Evolutionary conservation across 225 moss, liverwort and hornwort genomes (phyloP), one percentile per base, ranked within the genome.

Genomic region (Physcomitrium patens): DNA sequence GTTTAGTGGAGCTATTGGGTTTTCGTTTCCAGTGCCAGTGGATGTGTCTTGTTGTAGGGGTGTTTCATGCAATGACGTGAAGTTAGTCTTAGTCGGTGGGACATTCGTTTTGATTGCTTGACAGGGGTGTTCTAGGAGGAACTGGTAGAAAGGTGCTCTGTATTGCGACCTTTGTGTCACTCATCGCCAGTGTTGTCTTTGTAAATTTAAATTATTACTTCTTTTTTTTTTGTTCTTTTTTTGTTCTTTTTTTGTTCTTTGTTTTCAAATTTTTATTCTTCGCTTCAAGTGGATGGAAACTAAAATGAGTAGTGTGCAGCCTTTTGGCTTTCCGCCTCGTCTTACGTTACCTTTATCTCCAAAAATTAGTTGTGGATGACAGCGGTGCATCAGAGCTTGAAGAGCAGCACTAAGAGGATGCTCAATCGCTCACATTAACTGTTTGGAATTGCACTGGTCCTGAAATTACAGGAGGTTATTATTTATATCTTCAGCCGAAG

Each of bases 221-320:
- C 5, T 31, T n/a, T n/a, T n/a, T n/a, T n/a, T n/a, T n/a, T n/a
- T n/a, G n/a, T n/a, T n/a, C n/a, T n/a, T n/a, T n/a, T n/a, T n/a
- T n/a, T n/a, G n/a, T 37, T 37, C 0, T 37, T 37, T 37, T 4
- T 37, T 37, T 4, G 4, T 37, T 49, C 7, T 15, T 49, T 49
- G 12, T 49, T 7, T 15, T 49, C 14, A 3, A 28, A 7, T 7
- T 27, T 41, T 17, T 65, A 22, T 22, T 72, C 11, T 56, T 43
- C 59, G 60, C 42, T 64, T 65, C 31, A 59, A 20, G 45, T 62
- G 8, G 41, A 57, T 37, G 65, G 48, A 65, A n/a, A 65, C 27
- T 44, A 57, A 54, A 58, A 70, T 82, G 70, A 65, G 70, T 31
- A 61, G 28, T 23, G 72, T 68, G 79, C 31, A 0, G 63, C 45